Evolutionary conservation across 75 land plant species (phyloP).

Genomic region (Selaginella tamariscina): DNA sequence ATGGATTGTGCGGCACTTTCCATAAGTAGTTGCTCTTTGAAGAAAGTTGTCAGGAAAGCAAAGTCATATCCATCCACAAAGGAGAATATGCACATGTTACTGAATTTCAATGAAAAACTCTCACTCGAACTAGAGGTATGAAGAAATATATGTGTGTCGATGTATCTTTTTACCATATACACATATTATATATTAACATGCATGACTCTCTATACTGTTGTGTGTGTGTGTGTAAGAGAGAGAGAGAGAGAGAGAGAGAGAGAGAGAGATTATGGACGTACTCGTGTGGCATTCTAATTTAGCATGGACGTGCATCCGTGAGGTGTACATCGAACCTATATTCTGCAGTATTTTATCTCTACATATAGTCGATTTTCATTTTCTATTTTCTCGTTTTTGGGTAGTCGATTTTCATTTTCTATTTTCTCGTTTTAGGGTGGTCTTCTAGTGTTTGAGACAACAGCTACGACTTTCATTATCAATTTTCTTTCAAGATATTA

Average conservation of each 20-base stretch:
- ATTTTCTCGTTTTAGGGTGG: neutral
- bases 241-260: too few species aligned
- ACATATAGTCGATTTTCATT: too few species aligned
- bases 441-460: neutral
- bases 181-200: too few species aligned
- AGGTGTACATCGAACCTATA: too few species aligned
- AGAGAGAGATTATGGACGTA: too few species aligned
- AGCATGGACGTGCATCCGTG: too few species aligned
- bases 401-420: too few species aligned
- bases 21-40: neutral
- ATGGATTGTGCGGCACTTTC: neutral
- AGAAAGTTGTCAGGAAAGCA: neutral
- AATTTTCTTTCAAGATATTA: neutral
- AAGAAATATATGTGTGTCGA: neutral
- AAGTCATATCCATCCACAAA: neutral
- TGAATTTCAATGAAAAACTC: neutral
- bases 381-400: too few species aligned
- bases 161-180: neutral
- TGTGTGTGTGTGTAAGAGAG: too few species aligned
- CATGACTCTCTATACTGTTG: too few species aligned
- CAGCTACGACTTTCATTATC: neutral
- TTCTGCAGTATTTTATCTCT: too few species aligned
- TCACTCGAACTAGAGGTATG: neutral
- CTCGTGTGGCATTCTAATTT: too few species aligned
- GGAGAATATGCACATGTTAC: neutral